Evolutionary conservation across 2,329 filamentous ascomycete species (phyloP).

Genomic region (Bipolaris cookei): DNA sequence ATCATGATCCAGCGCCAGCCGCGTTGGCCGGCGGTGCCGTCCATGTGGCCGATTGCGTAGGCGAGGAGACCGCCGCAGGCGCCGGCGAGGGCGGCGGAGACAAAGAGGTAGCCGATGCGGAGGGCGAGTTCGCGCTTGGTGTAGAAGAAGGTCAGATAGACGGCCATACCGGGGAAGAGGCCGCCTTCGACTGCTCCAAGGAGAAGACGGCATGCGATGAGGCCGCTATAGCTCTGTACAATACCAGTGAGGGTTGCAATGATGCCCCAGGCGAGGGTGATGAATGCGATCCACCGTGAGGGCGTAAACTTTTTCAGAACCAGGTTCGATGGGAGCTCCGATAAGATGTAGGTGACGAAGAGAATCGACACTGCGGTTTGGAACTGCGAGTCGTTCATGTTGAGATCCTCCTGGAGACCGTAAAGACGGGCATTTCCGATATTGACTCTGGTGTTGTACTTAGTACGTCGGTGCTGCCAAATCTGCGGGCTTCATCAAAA

Average conservation of each 20-base stretch:
- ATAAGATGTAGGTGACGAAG: conserved; percentile 55
- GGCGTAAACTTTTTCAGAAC: conserved; percentile 55
- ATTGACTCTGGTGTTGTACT: conserved; percentile 59
- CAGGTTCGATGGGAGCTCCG: conserved; percentile 55
- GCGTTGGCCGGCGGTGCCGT: conserved; percentile 66
- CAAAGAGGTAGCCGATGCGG: conserved; percentile 75
- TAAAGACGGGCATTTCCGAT: conserved; percentile 74
- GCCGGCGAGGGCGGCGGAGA: conserved; percentile 72
- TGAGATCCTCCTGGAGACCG: conserved; percentile 66
- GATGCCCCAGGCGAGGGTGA: conserved; percentile 63
- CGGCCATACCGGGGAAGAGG: conserved; percentile 70
- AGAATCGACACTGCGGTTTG: conserved; percentile 60
- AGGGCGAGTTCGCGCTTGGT: conserved; percentile 74
- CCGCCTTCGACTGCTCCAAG: conserved; percentile 74
- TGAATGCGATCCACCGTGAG: conserved; percentile 63
- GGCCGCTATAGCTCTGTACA: conserved; percentile 66
- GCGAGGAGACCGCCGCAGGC: conserved; percentile 75
- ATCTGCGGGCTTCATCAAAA: background rate
- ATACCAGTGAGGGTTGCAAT: conserved; percentile 73
- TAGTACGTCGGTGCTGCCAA: background rate
- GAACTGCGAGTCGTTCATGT: conserved; percentile 68
- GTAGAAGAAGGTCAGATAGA: conserved; percentile 79
- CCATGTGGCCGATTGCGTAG: conserved; percentile 75
- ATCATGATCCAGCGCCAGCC: conserved; percentile 79
- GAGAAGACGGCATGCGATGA: conserved; percentile 72